These are phyloP conservation scores for Oryza australiensis DNA, from an alignment of 176 grass and related monocot genomes.

Conservation along the genomic window DNA sequence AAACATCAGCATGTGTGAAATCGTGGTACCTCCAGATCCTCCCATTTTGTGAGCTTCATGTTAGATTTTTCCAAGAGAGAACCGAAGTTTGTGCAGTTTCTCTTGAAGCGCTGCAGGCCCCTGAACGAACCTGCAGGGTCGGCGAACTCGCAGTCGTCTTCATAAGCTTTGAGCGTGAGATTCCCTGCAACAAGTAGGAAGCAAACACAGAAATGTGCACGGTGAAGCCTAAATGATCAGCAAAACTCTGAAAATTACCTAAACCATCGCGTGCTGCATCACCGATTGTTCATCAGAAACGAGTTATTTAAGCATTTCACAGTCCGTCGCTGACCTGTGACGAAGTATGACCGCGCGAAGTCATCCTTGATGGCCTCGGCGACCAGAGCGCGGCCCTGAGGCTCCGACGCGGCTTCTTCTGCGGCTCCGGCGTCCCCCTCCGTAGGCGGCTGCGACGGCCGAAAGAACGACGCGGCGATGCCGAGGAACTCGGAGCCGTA, in stretches of 20 bases:
- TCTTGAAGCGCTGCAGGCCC: slow-evolving; percentile 73
- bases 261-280: background rate
- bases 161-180: slow-evolving; percentile 67
- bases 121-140: slow-evolving; percentile 86
- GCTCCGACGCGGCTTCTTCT: slow-evolving; percentile 1
- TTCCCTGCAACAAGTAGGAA: slow-evolving; percentile 40
- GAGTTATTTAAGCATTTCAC: background rate
- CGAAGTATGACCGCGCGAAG: slow-evolving; percentile 86
- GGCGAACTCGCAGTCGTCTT: slow-evolving; percentile 87
- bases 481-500: slow-evolving; percentile 93
- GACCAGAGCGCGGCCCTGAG: slow-evolving; percentile 40
- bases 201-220: background rate
- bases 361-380: slow-evolving; percentile 78
- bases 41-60: slow-evolving; percentile 97
- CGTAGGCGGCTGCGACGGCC: slow-evolving; percentile 24
- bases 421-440: background rate
- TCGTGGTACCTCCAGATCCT: slow-evolving; percentile 57
- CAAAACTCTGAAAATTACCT: background rate
- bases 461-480: slow-evolving; percentile 70
- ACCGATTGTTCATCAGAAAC: background rate
- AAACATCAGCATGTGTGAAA: background rate
- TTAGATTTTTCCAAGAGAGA: slow-evolving; percentile 80
- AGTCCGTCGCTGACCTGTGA: slow-evolving; percentile 54
- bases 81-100: slow-evolving; percentile 93
- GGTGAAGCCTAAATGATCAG: background rate